Percentiles rank a stretch among this genome's conserved stretches.
phyloP scores from a whole-genome alignment of 129 eudicot species.

The Pseudognaphalium luteoalbum region DNA sequence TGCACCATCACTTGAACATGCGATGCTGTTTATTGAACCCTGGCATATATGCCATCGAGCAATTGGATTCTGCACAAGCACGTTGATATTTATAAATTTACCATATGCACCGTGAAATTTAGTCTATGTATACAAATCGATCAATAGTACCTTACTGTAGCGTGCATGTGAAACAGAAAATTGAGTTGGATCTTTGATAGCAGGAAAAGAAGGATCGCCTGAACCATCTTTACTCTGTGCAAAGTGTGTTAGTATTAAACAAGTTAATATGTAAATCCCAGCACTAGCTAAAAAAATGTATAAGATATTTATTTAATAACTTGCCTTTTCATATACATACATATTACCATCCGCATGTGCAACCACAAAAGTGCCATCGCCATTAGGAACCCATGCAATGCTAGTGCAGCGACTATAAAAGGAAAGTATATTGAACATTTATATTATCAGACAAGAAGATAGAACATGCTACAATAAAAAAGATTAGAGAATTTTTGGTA shows the following conservation, averaged over 20 bases:
- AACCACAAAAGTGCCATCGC: conserved; percentile 17
- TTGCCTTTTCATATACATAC: conserved; percentile 16
- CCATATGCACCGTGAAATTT: background rate
- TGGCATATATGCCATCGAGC: conserved; percentile 21
- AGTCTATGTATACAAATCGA: background rate
- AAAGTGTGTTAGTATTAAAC: background rate
- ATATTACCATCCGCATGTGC: conserved; percentile 22
- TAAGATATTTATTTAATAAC: background rate
- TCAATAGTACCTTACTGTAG: conserved; percentile 11
- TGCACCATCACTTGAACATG: conserved; percentile 11
- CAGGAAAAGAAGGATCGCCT: conserved; percentile 11
- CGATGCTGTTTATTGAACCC: conserved; percentile 16
- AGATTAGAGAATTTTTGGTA: background rate
- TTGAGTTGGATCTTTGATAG: conserved; percentile 10
- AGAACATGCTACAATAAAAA: background rate
- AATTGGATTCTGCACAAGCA: conserved; percentile 10
- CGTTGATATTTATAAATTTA: background rate
- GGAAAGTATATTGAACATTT: background rate
- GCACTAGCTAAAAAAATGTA: background rate
- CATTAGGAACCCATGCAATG: conserved; percentile 19
- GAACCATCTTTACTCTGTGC: conserved; percentile 18
- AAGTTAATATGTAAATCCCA: background rate
- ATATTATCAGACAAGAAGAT: background rate
- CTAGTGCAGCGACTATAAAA: conserved; percentile 14
- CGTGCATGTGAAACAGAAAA: conserved; percentile 16